Percentiles rank a stretch among this genome's conserved stretches.
These are phyloP conservation scores for Clarireedia homoeocarpa DNA, from an alignment of 2,329 filamentous ascomycete species.

Conservation along the genomic window DNA sequence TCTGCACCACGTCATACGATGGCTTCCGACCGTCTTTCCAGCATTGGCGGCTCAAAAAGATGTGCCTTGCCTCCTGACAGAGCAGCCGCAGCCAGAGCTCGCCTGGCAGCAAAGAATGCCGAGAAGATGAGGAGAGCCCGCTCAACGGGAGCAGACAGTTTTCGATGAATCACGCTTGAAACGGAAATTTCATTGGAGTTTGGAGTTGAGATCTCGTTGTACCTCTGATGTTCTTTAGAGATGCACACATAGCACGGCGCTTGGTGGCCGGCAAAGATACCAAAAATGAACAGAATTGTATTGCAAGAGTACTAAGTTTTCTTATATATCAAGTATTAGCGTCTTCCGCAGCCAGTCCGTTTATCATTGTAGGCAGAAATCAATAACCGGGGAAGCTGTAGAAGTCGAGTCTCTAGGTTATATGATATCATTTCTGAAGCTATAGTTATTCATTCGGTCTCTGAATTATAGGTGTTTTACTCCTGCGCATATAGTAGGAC, in stretches of 20 bases:
- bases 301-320: too few relatives aligned
- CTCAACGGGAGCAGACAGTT: conserved; percentile 8
- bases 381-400: too few relatives aligned
- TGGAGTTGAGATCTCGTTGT: background rate
- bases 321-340: too few relatives aligned
- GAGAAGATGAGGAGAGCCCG: conserved; percentile 21
- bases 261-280: background rate
- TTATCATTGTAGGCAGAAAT: too few relatives aligned
- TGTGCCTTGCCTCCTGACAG: conserved; percentile 27
- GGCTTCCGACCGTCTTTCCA: conserved; percentile 17
- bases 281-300: too few relatives aligned
- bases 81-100: conserved; percentile 29
- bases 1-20: conserved; percentile 2
- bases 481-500: too few relatives aligned
- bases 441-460: too few relatives aligned
- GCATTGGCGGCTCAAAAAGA: conserved; percentile 18
- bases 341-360: too few relatives aligned
- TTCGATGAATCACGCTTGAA: background rate
- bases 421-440: too few relatives aligned
- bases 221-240: background rate
- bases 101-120: conserved; percentile 27
- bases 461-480: too few relatives aligned
- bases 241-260: background rate
- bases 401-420: too few relatives aligned
- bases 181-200: background rate